A percentile compares a stretch with the other conserved stretches of the same genome.
phyloP scores from a whole-genome alignment of 257 asterid genomes.

The Sherardia arvensis region DNA sequence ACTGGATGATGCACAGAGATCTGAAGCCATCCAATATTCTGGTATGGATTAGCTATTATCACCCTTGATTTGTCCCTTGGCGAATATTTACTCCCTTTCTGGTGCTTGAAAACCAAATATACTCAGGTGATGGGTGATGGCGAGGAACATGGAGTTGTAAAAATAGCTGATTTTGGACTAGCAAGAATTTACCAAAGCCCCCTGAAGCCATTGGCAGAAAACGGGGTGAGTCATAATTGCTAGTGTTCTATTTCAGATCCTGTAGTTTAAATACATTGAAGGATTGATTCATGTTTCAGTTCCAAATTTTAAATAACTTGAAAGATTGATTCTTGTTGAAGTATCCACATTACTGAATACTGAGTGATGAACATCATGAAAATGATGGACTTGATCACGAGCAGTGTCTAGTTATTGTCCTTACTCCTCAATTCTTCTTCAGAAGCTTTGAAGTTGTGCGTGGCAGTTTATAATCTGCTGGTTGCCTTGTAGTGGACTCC shows the following conservation, averaged over 20 bases:
- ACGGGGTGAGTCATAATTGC: constrained; percentile 59
- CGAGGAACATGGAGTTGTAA: constrained; percentile 89
- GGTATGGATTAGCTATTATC: constrained; percentile 32
- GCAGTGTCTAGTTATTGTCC: too few species aligned
- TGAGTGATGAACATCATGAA: too few species aligned
- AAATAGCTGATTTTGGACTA: constrained; percentile 97
- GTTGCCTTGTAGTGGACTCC: too few species aligned
- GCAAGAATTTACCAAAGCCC: constrained; percentile 98
- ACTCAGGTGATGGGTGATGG: constrained; percentile 97
- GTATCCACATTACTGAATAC: too few species aligned
- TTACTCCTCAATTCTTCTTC: too few species aligned
- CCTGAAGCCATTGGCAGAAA: constrained; percentile 69
- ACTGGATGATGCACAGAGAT: constrained; percentile 97
- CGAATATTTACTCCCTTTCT: constrained; percentile 12
- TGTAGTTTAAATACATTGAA: constrained; percentile 4
- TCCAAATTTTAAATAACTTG: too few species aligned
- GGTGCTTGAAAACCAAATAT: constrained; percentile 10
- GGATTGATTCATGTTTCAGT: too few species aligned
- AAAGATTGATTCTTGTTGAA: constrained; percentile 1
- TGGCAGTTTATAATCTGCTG: too few species aligned
- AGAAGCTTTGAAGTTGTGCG: too few species aligned
- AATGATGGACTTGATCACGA: too few species aligned
- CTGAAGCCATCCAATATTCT: constrained; percentile 94
- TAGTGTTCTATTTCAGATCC: neutral
- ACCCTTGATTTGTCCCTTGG: neutral